phyloP scores from a whole-genome alignment of 164 flowering plant species.

The Tetrastigma voinierianum region DNA sequence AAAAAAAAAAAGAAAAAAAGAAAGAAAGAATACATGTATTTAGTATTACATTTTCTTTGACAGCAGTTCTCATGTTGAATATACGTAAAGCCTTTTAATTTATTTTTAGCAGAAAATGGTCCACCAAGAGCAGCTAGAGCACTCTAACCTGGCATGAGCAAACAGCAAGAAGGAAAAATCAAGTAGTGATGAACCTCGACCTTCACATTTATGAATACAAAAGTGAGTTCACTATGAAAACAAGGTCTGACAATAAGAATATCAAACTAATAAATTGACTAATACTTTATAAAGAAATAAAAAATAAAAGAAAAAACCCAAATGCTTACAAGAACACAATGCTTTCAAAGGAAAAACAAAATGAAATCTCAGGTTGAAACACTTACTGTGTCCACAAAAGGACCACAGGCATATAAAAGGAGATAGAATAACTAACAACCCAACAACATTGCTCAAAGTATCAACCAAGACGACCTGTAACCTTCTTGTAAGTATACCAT shows the following conservation, averaged over 20 bases:
- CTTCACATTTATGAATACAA: not conserved
- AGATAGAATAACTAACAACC: not conserved
- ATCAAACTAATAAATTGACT: not conserved
- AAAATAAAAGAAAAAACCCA: no score
- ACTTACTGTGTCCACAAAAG: not conserved
- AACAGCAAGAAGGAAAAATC: no score
- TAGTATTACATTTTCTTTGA: no score
- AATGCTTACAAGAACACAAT: no score
- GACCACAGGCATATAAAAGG: not conserved
- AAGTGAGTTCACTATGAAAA: not conserved
- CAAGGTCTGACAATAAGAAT: not conserved
- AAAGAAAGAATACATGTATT: not conserved
- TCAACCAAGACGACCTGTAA: slow-evolving; percentile 10
- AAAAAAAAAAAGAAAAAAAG: not conserved
- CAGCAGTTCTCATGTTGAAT: no score
- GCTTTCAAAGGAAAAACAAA: no score
- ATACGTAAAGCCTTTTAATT: no score
- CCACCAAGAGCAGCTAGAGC: no score
- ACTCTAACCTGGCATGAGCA: no score
- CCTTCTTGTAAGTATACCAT: slow-evolving; percentile 33
- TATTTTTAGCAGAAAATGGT: no score
- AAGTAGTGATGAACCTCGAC: not conserved
- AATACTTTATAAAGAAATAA: no score
- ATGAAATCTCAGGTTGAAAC: not conserved
- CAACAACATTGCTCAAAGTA: not conserved